Base-by-base conservation (phyloP, 345 rosid genomes). In the Gynandropsis gynandra region DNA sequence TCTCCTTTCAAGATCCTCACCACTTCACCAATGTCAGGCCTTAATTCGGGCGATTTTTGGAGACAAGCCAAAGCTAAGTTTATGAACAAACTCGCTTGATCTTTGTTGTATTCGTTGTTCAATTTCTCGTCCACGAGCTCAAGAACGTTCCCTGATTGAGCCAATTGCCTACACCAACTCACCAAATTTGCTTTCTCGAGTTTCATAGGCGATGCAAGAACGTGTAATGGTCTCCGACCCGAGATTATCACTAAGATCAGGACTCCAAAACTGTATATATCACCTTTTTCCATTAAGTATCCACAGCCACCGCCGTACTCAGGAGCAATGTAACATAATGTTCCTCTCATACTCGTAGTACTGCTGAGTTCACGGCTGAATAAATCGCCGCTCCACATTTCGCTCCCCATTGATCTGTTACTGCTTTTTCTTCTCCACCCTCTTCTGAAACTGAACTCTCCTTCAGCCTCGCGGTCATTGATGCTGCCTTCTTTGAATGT, bases 261-360 rank as follows among this genome's bases (percentile, higher is more conserved):
- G 31, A 93, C 99, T 15, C 99, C 99, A 31, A 93, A 78, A 61
- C 95, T 88, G 68, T 93, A 93, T 48, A 93, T 79, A 69, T 93
- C 99, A 0, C 94, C 90, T 73, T 93, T 93, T 83, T 93, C 98
- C 80, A 88, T 78, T 60, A 88, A 53, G 66, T 81, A 85, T 21
- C 95, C 94, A 37, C 85, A 85, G 12, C 90, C 87, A 0, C 90
- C 87, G 40, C 97, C 89, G 27, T 81, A 79, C 56, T 93, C 99
- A 0, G 95, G 99, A 1, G 97, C 99, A 35, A 88, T 84, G 67
- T 93, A 93, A 42, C 99, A 93, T 59, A 93, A 46, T 13, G 99
- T 93, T 0, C 99, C 99, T 70, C 95, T 81, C 97, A 93, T 83
- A 79, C 99, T 88, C 1, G 99, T 93, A 9, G 97, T 93, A 87